phyloP scores from a whole-genome alignment of 169 alveolate species.

The Ichthyophthirius multifiliis region DNA sequence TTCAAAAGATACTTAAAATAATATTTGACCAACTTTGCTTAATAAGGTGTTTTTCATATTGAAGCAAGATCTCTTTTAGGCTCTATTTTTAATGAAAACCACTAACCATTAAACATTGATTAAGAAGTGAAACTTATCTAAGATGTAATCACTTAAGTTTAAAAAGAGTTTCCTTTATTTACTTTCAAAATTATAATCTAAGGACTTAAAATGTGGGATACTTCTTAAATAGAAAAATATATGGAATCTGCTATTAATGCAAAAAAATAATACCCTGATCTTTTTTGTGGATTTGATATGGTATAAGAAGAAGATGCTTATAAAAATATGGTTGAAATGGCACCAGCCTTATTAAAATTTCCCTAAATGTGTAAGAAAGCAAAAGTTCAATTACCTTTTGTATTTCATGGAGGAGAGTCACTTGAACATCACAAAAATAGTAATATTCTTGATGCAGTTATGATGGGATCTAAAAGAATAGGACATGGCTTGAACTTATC shows the following conservation, averaged over 20 bases:
- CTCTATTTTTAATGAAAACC: neutral
- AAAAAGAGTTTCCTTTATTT: neutral
- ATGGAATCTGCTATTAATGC: neutral
- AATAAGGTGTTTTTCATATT: slow-evolving; percentile 6
- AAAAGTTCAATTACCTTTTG: slow-evolving; percentile 16
- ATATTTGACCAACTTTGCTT: neutral
- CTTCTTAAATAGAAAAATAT: neutral
- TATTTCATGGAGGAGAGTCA: slow-evolving; percentile 62
- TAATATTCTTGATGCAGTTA: slow-evolving; percentile 48
- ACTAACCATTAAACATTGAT: neutral
- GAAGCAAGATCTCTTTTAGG: slow-evolving; percentile 23
- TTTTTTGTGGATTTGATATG: slow-evolving; percentile 4
- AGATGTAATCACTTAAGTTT: neutral
- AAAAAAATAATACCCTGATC: neutral
- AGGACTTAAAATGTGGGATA: slow-evolving; percentile 22
- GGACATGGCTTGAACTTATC: slow-evolving; percentile 54
- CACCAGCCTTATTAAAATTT: neutral
- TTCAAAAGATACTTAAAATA: neutral
- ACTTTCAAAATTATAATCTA: neutral
- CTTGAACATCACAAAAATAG: slow-evolving; percentile 7
- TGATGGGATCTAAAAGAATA: slow-evolving; percentile 51
- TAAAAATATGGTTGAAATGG: neutral
- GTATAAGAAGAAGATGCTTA: slow-evolving; percentile 27
- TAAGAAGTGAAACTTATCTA: neutral
- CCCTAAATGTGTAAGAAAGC: slow-evolving; percentile 15